Evolutionary conservation across 306 rosid genomes (phyloP), one percentile per base, ranked within the genome.

Genomic region (Albizia julibrissin): DNA sequence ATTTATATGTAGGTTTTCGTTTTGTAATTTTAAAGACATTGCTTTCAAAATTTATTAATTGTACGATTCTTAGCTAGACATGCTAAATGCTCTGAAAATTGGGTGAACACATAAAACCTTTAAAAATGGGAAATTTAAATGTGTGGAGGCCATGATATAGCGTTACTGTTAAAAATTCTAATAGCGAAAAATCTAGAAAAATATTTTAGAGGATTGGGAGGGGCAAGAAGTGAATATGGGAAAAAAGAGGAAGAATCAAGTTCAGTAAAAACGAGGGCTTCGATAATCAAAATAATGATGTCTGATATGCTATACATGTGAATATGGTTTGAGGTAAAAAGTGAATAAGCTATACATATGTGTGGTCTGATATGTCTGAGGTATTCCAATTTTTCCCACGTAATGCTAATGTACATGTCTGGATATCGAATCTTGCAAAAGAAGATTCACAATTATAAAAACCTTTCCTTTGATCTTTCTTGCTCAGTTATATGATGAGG

Each of bases 221-320:
- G 40, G 40, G 46, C 14, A 11, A 44, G 0, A 44, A 12, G 50
- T 44, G 5, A 44, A 13, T 44, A 47, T 14, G 11, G 8, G 3
- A 4, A 56, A 47, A 19, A 52, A 66, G 43, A 40, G 74, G 50
- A 31, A 59, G 69, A 64, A 81, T 27, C 13, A 84, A 50, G 70
- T 75, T 65, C 68, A 76, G 54, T 14, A 69, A 49, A 72, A 70
- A 46, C 11, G 46, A 31, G 65, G 61, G 19, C 16, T 43, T 34
- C 34, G 37, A 62, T 31, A 39, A 8, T 9, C 22, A 65, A 66
- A 66, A 33, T 74, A 34, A 13, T 33, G 47, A 70, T 40, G 56
- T 19, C 66, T 59, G 27, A 3, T 9, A 15, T 13, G 6, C 40
- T n/a, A n/a, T n/a, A n/a, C n/a, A n/a, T n/a, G n/a, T n/a, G n/a